These are phyloP conservation scores for Lotus japonicus DNA, from an alignment of 306 rosid species.

Conservation along the genomic window DNA sequence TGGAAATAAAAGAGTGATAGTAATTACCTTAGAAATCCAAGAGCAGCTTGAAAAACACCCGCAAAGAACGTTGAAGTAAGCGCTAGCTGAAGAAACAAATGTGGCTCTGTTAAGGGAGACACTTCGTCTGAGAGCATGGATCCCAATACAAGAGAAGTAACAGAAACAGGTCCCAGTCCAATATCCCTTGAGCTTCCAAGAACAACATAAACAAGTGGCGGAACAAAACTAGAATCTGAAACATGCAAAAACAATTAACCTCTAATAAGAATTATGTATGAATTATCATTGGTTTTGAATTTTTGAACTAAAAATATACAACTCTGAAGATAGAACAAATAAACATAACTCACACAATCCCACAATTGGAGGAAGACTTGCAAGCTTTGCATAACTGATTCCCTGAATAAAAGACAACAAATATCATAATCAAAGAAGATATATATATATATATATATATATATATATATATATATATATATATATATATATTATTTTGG, in stretches of 20 bases:
- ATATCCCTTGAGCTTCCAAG: constrained; percentile 84
- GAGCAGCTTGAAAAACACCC: constrained; percentile 77
- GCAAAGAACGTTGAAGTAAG: constrained; percentile 76
- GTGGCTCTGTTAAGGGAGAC: constrained; percentile 50
- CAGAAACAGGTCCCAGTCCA: constrained; percentile 80
- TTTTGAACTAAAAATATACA: neutral
- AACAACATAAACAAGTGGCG: constrained; percentile 68
- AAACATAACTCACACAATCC: constrained; percentile 69
- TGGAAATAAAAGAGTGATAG: no score
- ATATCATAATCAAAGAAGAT: neutral
- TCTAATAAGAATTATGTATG: neutral
- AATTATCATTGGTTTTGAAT: neutral
- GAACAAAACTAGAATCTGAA: constrained; percentile 88
- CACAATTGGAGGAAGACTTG: constrained; percentile 64
- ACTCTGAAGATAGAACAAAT: neutral
- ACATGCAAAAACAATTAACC: neutral
- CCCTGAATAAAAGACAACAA: constrained; percentile 39
- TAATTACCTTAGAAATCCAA: constrained; percentile 67
- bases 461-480: no score
- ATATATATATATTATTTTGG: no score
- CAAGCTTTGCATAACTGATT: constrained; percentile 80
- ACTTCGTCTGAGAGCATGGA: constrained; percentile 75
- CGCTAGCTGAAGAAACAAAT: constrained; percentile 57
- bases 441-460: no score
- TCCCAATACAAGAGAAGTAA: constrained; percentile 79